Evolutionary conservation across 129 eudicot species (phyloP), one percentile per base, ranked within the genome.

Genomic region (Logfia minima): DNA sequence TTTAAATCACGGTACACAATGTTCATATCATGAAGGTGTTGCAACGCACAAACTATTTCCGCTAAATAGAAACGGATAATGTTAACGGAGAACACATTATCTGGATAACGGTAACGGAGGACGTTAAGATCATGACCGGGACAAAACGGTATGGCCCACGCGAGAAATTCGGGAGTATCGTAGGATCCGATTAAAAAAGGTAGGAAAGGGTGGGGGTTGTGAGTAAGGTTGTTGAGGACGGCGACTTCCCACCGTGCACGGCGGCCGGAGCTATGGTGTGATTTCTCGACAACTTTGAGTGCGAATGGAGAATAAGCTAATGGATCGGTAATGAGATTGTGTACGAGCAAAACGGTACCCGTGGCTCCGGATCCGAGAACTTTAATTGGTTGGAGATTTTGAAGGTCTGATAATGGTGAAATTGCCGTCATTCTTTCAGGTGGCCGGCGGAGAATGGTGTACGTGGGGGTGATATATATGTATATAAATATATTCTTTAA

Each of bases 71-170:
- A 90, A 9, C 87, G 80, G 68, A 90, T 84, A 6, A 70, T 85
- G 17, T 87, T 37, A 0, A 80, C 78, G 32, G 89, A 86, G 73
- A 88, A 90, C 3, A 86, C 90, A 77, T 68, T 80, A 79, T 90
- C 96, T 45, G 58, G 55, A 6, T 84, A 90, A 31, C 63, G 74
- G 75, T 84, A 64, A 0, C 96, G 85, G 72, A 88, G 91, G 26
- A 53, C 84, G 17, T 90, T 90, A 70, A 90, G 93, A 75, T 90
- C 96, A 7, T 88, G 87, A 66, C 96, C 96, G 11, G 92, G 85
- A 80, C 96, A 90, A 55, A 4, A 88, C 2, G 96, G 90, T 13
- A 74, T 74, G 53, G 89, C 92, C 90, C 90, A 90, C 53, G 84
- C 85, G 56, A 90, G 65, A 61, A 88, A 64, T 3, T 86, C 82